A percentile compares a stretch with the other conserved stretches of the same genome.
These are phyloP conservation scores for Monosporascus sp. DNA, from an alignment of 2,329 filamentous ascomycete genomes.

Conservation along the genomic window DNA sequence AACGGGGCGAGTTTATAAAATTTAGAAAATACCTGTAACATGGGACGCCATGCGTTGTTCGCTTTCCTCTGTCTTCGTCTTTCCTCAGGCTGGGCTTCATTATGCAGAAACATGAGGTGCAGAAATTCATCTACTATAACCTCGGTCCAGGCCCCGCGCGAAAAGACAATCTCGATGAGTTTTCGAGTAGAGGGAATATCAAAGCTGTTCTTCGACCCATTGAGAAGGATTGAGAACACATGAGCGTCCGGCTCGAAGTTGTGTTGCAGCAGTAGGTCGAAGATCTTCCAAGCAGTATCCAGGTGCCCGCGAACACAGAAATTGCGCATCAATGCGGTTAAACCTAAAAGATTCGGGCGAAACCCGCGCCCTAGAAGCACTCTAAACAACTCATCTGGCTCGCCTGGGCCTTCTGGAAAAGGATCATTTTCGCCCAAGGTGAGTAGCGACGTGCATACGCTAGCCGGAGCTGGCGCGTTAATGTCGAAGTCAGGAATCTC, in stretches of 20 bases:
- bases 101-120: constrained; percentile 42
- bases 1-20: constrained; percentile 43
- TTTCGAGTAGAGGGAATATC: constrained; percentile 50
- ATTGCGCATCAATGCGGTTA: constrained; percentile 66
- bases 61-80: constrained; percentile 25
- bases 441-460: constrained; percentile 57
- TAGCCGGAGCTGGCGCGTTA: constrained; percentile 42
- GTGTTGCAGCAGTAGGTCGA: constrained; percentile 54
- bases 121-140: constrained; percentile 47
- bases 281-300: constrained; percentile 59
- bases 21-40: constrained; percentile 45
- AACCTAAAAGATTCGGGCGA: constrained; percentile 55
- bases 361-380: constrained; percentile 56
- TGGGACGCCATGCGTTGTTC: constrained; percentile 37
- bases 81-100: constrained; percentile 30
- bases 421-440: constrained; percentile 28
- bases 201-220: constrained; percentile 57
- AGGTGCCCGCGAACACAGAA: constrained; percentile 61
- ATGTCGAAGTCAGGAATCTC: constrained; percentile 33
- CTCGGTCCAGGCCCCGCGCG: constrained; percentile 40
- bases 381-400: constrained; percentile 49
- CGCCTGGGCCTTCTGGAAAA: constrained; percentile 35
- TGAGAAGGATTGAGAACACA: constrained; percentile 65
- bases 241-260: constrained; percentile 58
- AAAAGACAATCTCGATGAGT: constrained; percentile 48